Conservation (phyloP, 2,329 filamentous ascomycete genomes). For the Fusarium sp. region DNA sequence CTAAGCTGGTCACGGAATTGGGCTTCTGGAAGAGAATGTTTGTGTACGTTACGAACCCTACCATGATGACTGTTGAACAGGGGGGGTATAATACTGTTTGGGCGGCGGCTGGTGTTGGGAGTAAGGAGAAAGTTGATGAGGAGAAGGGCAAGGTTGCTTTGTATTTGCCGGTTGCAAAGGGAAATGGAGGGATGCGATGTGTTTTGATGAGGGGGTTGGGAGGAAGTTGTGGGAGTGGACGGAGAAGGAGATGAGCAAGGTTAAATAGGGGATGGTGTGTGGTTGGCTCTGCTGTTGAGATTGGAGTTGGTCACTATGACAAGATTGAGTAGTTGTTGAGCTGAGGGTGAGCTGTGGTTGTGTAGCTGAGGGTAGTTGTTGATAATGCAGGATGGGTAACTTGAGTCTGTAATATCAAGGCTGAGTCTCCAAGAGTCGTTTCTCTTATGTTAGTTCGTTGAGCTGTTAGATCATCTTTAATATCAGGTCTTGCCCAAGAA, state of each 20-base stretch:
- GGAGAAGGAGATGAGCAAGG: conserved; percentile 27
- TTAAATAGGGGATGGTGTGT: conserved; percentile 2
- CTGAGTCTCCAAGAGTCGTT: neutral
- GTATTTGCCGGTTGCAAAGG: conserved; percentile 46
- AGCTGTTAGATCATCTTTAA: neutral
- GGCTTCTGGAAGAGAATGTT: conserved; percentile 41
- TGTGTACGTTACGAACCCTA: conserved; percentile 39
- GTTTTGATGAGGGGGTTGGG: conserved; percentile 46
- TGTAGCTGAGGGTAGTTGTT: neutral
- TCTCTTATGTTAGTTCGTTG: too few relatives aligned
- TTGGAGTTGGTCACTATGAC: neutral
- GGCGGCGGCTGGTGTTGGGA: conserved; percentile 44
- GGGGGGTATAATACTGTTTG: conserved; percentile 49
- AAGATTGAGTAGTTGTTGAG: neutral
- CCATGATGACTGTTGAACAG: conserved; percentile 43
- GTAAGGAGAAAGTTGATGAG: conserved; percentile 22
- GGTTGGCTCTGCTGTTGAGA: neutral
- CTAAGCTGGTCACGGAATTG: conserved; percentile 43
- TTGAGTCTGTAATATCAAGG: too few relatives aligned
- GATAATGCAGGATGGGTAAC: neutral
- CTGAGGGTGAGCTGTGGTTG: neutral
- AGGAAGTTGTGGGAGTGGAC: conserved; percentile 56
- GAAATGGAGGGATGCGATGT: conserved; percentile 32
- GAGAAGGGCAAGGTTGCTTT: conserved; percentile 30
- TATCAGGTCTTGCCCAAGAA: neutral